A percentile compares a stretch with the other conserved stretches of the same genome.
These are phyloP conservation scores for Epithemia pelagica DNA, from an alignment of 108 stramenopile genomes.

Conservation along the genomic window DNA sequence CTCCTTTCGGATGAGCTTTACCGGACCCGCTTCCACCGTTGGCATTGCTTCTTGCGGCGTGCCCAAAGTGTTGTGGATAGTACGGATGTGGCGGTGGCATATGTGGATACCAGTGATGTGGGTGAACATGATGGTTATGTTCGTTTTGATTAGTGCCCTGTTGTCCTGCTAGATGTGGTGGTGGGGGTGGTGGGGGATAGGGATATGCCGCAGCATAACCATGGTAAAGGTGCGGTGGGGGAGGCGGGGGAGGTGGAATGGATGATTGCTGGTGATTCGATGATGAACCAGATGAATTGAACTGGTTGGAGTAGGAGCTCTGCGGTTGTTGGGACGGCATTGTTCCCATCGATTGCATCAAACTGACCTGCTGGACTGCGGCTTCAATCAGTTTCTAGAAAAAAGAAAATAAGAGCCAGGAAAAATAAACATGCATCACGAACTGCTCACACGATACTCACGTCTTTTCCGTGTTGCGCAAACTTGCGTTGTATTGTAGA, in stretches of 20 bases:
- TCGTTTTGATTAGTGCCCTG: constrained; percentile 2
- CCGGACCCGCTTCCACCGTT: neutral
- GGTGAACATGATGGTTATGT: constrained; percentile 16
- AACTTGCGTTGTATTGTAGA: constrained; percentile 80
- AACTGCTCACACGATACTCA: constrained; percentile 20
- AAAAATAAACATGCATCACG: neutral
- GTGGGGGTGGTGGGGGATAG: constrained; percentile 28
- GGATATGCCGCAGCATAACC: constrained; percentile 20
- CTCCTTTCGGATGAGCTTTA: neutral
- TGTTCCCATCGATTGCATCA: constrained; percentile 53
- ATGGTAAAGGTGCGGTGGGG: constrained; percentile 20
- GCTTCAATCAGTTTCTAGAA: constrained; percentile 65
- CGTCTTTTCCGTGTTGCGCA: constrained; percentile 72
- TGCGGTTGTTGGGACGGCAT: constrained; percentile 37
- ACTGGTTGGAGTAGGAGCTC: constrained; percentile 1
- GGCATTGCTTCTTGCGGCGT: neutral
- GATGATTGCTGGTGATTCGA: constrained; percentile 42
- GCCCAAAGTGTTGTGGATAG: constrained; percentile 14
- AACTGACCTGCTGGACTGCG: constrained; percentile 63
- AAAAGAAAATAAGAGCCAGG: neutral
- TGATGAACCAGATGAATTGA: constrained; percentile 20
- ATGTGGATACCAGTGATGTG: constrained; percentile 36
- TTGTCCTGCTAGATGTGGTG: constrained; percentile 18
- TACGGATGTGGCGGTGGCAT: constrained; percentile 53
- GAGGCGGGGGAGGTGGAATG: constrained; percentile 20